Conservation (phyloP, 2,329 filamentous ascomycete species). For the Capronia coronata region DNA sequence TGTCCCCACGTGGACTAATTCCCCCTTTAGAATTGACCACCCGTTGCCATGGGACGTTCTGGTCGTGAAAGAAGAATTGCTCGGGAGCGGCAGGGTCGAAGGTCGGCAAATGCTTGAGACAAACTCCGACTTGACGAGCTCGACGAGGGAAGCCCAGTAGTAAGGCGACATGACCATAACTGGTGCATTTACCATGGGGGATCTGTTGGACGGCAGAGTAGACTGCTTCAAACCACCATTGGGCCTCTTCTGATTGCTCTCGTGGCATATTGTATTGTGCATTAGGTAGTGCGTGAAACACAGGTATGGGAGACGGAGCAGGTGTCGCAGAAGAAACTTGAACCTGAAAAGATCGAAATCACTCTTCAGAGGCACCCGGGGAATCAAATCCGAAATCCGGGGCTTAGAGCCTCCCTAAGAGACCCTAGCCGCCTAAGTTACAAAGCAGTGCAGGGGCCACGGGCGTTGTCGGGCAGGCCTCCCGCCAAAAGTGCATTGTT, state of each 20-base stretch:
- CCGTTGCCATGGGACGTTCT: conserved; percentile 88
- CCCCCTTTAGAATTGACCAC: conserved; percentile 81
- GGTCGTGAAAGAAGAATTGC: conserved; percentile 56
- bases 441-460: not conserved
- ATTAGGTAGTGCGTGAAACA: not conserved
- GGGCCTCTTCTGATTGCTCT: conserved; percentile 40
- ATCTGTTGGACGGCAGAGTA: conserved; percentile 82
- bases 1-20: conserved; percentile 62
- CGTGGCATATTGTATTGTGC: conserved; percentile 35
- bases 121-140: conserved; percentile 79
- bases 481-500: conserved; percentile 1
- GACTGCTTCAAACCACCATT: conserved; percentile 55
- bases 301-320: not conserved
- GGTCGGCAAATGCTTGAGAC: conserved; percentile 73
- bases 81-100: conserved; percentile 42
- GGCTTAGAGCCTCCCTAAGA: too few species aligned
- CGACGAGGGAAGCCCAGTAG: conserved; percentile 59
- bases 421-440: too few species aligned
- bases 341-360: not conserved
- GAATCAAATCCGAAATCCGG: conserved; percentile 6
- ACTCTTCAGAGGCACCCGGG: not conserved
- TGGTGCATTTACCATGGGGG: conserved; percentile 74
- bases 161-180: conserved; percentile 67
- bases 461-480: too few species aligned
- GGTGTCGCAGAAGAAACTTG: not conserved